Percentiles rank a stretch among this genome's conserved stretches.
Conservation (phyloP, 768 basidiomycete genomes). For the Arthromyces matolae region DNA sequence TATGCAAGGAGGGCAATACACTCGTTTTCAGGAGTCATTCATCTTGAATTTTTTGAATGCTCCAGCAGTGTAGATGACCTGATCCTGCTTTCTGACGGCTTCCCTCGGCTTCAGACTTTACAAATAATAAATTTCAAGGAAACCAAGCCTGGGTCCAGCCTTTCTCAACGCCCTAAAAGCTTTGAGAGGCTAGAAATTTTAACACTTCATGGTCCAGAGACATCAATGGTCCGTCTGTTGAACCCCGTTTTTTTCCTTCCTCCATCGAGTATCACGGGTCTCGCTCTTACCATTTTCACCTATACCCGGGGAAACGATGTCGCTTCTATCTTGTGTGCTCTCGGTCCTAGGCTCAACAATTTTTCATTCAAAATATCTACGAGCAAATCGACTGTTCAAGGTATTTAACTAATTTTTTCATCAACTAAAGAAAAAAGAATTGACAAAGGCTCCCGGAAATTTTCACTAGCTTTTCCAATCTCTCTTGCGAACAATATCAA, state of each 20-base stretch:
- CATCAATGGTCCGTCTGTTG: background rate
- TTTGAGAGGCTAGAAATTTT: background rate
- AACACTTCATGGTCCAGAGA: background rate
- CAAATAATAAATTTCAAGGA: background rate
- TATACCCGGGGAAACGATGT: background rate
- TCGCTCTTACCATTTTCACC: background rate
- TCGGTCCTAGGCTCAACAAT: background rate
- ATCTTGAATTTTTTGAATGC: background rate
- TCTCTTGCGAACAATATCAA: background rate
- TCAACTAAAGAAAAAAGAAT: no score
- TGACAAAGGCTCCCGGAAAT: no score
- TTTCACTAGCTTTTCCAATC: background rate
- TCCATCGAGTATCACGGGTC: background rate
- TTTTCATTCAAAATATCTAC: background rate
- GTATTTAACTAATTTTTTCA: no score
- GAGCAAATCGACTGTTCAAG: no score
- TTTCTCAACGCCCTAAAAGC: background rate
- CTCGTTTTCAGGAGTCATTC: background rate
- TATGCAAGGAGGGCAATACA: background rate
- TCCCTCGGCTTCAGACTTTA: background rate
- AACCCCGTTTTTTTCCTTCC: background rate
- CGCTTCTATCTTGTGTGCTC: background rate
- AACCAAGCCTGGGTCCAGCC: background rate
- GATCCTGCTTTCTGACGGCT: background rate
- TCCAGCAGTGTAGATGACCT: background rate